phyloP scores from a whole-genome alignment of 139 green algal species.

The Zygnema circumcarinatum region DNA sequence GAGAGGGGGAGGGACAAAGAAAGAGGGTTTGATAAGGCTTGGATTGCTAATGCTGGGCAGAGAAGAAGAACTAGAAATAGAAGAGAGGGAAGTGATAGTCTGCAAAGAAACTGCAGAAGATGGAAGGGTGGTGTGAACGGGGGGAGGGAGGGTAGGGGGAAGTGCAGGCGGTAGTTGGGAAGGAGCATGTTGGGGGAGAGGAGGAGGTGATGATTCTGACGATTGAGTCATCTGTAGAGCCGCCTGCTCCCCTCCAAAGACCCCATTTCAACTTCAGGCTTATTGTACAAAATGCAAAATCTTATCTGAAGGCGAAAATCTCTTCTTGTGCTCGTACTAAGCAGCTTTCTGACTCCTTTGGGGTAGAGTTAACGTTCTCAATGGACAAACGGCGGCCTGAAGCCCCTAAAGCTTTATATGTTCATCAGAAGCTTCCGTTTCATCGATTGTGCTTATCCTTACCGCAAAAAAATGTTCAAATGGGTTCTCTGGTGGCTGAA shows the following conservation, averaged over 20 bases:
- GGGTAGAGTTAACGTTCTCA: not conserved
- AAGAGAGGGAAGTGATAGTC: not conserved
- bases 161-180: constrained; percentile 3
- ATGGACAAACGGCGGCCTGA: not conserved
- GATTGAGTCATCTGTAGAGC: not conserved
- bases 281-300: too few species aligned
- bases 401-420: not conserved
- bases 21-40: constrained; percentile 10
- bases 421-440: not conserved
- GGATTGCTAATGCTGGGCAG: not conserved
- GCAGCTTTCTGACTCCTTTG: too few species aligned
- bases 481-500: not conserved
- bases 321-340: constrained; percentile 1
- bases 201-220: not conserved
- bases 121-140: not conserved
- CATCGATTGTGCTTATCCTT: not conserved
- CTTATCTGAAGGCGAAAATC: not conserved
- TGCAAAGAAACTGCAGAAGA: too few species aligned
- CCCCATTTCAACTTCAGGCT: not conserved
- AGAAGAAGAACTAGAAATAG: not conserved
- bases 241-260: not conserved
- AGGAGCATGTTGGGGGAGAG: not conserved
- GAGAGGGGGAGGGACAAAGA: constrained; percentile 16
- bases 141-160: constrained; percentile 5
- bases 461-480: constrained; percentile 14